Evolutionary conservation across 2,329 filamentous ascomycete species (phyloP), one percentile per base, ranked within the genome.

Genomic region (Zasmidium cellare): DNA sequence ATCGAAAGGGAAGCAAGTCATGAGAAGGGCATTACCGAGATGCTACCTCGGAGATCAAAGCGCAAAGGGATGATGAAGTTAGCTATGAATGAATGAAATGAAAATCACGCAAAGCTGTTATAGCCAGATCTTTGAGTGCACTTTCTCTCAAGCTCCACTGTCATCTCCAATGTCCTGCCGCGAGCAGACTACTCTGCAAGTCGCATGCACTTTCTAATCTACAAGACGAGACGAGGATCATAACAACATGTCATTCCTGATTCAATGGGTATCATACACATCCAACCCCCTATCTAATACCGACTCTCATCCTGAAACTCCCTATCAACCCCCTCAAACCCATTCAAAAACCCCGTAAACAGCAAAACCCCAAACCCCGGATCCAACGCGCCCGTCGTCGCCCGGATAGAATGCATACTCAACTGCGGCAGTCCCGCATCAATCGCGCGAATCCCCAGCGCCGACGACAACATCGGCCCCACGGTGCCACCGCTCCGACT

Each of bases 391-490:
- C 93, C 93, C 0, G 91, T 96, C 0, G 92, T 96, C 0, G 93
- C 93, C 23, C 93, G 84, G 65, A 97, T 89, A 53, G 86, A 90
- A 75, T 97, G 93, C 93, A 97, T 97, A 70, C 89, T 93, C 67
- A 97, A 76, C 77, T 97, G 93, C 3, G 92, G 87, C 68, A 97
- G 87, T 14, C 93, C 93, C 0, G 90, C 91, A 72, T 97, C 93
- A 50, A 94, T 89, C 0, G 91, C 85, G 52, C 90, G 80, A 58
- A 96, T 87, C 25, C 93, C 93, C 75, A 94, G 89, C 24, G 84
- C 84, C 24, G 87, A 86, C 65, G 87, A 91, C 35, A 96, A 81
- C 84, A 92, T 92, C 0, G 94, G 94, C 0, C 94, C 94, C n/a
- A 97, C 92, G 0, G 94, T 99, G 16, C 94, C 94, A 25, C 94